A percentile compares a stretch with the other conserved stretches of the same genome.
Evolutionary conservation across 352 stramenopile genomes (phyloP).

Genomic region (Elongisporangium undulatum): DNA sequence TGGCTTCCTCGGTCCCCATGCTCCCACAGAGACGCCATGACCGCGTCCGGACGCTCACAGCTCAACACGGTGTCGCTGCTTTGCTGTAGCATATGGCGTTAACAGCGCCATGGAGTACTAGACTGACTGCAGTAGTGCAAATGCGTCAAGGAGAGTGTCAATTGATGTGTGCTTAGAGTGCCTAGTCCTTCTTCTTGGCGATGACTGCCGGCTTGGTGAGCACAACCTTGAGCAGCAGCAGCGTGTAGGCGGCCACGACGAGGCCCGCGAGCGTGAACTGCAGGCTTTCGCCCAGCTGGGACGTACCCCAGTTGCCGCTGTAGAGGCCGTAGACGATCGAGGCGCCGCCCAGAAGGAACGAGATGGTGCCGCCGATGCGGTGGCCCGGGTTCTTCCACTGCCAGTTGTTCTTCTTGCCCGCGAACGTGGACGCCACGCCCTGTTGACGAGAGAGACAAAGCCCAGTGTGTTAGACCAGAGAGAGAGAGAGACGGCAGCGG

Average conservation of each 20-base stretch:
- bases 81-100: too few species aligned
- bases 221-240: constrained; percentile 40
- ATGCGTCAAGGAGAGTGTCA: too few species aligned
- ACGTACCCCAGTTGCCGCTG: constrained; percentile 44
- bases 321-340: constrained; percentile 43
- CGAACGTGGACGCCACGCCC: constrained; percentile 50
- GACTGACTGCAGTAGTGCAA: too few species aligned
- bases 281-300: constrained; percentile 37
- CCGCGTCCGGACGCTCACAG: too few species aligned
- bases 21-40: too few species aligned
- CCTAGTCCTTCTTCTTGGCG: constrained; percentile 7
- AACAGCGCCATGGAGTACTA: too few species aligned
- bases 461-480: not conserved
- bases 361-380: constrained; percentile 47
- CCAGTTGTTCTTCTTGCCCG: constrained; percentile 58
- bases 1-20: too few species aligned
- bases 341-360: constrained; percentile 42
- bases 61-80: too few species aligned
- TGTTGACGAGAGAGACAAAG: constrained; percentile 7
- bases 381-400: constrained; percentile 69
- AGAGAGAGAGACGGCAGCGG: not conserved
- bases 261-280: constrained; percentile 41
- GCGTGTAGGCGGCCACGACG: constrained; percentile 31
- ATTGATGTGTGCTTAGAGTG: too few species aligned
- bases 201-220: constrained; percentile 9